phyloP scores from a whole-genome alignment of 495 filamentous ascomycete species.

The Poronia punctata region DNA sequence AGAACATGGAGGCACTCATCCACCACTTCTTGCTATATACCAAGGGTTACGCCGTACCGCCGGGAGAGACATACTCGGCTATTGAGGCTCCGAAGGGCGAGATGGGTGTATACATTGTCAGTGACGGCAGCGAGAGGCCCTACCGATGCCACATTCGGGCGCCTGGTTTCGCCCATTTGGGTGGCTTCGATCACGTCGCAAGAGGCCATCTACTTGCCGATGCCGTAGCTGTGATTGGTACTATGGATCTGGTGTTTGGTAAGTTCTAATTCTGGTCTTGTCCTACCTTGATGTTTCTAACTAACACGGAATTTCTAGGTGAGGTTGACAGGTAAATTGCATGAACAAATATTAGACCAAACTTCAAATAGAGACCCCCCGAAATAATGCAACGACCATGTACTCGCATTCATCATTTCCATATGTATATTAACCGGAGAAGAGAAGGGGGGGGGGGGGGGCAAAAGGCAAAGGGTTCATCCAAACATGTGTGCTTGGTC shows the following conservation, averaged over 20 bases:
- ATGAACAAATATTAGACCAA: slow-evolving; percentile 10
- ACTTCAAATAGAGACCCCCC: slow-evolving; percentile 8
- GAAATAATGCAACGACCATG: slow-evolving; percentile 9
- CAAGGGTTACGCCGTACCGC: slow-evolving; percentile 96
- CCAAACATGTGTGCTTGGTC: slow-evolving; percentile 15
- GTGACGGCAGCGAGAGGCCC: slow-evolving; percentile 89
- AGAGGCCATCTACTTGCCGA: slow-evolving; percentile 92
- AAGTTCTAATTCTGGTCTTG: slow-evolving; percentile 18
- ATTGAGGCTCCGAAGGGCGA: slow-evolving; percentile 99
- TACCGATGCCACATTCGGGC: slow-evolving; percentile 98
- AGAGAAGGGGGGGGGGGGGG: slow-evolving; percentile 3
- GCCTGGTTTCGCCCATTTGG: slow-evolving; percentile 92
- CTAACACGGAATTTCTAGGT: slow-evolving; percentile 25
- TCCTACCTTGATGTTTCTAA: slow-evolving; percentile 8
- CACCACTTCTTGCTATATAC: slow-evolving; percentile 98
- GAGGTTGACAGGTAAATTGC: slow-evolving; percentile 43
- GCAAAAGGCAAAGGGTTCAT: slow-evolving; percentile 5
- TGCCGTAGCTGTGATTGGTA: slow-evolving; percentile 93
- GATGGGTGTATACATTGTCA: slow-evolving; percentile 98
- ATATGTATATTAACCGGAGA: slow-evolving; percentile 20
- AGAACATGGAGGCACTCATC: slow-evolving; percentile 99
- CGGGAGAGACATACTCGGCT: slow-evolving; percentile 93
- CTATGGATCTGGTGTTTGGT: slow-evolving; percentile 76
- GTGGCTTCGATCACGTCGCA: slow-evolving; percentile 86
- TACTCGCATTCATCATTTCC: slow-evolving; percentile 12